Conservation (phyloP, 139 green algal genomes). For the Astrephomene gubernaculifera region DNA sequence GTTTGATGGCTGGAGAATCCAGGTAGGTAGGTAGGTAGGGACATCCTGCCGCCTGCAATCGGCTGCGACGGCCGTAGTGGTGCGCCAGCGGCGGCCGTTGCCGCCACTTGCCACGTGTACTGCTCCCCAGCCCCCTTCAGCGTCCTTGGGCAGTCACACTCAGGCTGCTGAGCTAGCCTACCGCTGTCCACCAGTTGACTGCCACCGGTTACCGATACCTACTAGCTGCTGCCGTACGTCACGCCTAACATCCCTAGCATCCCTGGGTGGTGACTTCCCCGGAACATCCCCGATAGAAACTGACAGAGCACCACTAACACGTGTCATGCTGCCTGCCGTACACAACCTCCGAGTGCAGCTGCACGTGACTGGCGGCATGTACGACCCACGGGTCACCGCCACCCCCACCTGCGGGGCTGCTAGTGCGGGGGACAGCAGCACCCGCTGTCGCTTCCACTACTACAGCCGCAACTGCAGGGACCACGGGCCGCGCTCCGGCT, state of each 20-base stretch:
- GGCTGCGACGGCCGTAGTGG: not conserved
- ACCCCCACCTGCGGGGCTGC: no score
- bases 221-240: no score
- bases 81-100: not conserved
- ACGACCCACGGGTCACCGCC: not conserved
- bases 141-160: not conserved
- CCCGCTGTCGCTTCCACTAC: no score
- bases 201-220: not conserved
- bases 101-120: not conserved
- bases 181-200: not conserved
- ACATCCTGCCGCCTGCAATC: not conserved
- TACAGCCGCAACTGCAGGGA: constrained; percentile 70
- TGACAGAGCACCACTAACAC: not conserved
- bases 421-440: no score
- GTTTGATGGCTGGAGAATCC: constrained; percentile 78
- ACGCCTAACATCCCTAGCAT: no score
- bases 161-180: not conserved
- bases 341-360: not conserved
- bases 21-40: constrained; percentile 38
- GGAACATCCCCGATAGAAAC: no score
- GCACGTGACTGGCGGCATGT: not conserved
- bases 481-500: constrained; percentile 51
- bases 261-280: no score
- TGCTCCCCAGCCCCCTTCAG: not conserved
- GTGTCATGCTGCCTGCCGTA: not conserved